Evolutionary conservation across 2,329 filamentous ascomycete genomes (phyloP).

Genomic region (Arthrobotrys pseudoclavata): DNA sequence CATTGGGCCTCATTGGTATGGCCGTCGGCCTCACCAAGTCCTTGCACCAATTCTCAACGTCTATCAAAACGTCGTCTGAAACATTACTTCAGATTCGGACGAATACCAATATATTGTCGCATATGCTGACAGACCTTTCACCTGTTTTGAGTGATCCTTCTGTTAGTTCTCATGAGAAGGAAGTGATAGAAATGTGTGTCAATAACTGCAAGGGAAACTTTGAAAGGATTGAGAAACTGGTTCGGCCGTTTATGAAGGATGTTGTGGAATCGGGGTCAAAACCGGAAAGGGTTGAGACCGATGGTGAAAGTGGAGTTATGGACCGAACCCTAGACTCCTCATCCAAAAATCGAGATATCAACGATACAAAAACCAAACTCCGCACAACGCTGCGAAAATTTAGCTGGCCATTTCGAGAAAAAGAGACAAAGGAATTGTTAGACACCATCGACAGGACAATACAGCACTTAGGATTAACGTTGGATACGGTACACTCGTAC

Average conservation of each 20-base stretch:
- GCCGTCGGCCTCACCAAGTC: constrained; percentile 39
- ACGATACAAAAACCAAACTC: constrained; percentile 36
- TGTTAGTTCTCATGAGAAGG: constrained; percentile 42
- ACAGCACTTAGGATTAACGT: constrained; percentile 51
- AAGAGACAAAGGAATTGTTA: constrained; percentile 49
- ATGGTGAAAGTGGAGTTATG: background rate
- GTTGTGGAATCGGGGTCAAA: background rate
- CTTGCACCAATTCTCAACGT: constrained; percentile 47
- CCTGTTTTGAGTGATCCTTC: constrained; percentile 45
- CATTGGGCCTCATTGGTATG: constrained; percentile 37
- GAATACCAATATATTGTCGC: constrained; percentile 49
- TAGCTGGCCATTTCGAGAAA: constrained; percentile 52
- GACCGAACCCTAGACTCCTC: background rate
- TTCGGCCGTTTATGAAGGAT: constrained; percentile 41
- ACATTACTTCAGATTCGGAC: constrained; percentile 42
- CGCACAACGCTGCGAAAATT: constrained; percentile 32
- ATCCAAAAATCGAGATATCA: background rate
- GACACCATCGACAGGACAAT: constrained; percentile 51
- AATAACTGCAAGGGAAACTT: constrained; percentile 52
- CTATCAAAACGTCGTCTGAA: constrained; percentile 50
- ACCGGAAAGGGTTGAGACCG: background rate
- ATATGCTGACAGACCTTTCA: constrained; percentile 50
- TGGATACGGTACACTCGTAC: constrained; percentile 59
- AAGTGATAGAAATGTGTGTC: constrained; percentile 48
- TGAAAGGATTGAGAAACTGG: constrained; percentile 44